Evolutionary conservation across 164 flowering plant species (phyloP), one percentile per base, ranked within the genome.

Genomic region (Protea cynaroides): DNA sequence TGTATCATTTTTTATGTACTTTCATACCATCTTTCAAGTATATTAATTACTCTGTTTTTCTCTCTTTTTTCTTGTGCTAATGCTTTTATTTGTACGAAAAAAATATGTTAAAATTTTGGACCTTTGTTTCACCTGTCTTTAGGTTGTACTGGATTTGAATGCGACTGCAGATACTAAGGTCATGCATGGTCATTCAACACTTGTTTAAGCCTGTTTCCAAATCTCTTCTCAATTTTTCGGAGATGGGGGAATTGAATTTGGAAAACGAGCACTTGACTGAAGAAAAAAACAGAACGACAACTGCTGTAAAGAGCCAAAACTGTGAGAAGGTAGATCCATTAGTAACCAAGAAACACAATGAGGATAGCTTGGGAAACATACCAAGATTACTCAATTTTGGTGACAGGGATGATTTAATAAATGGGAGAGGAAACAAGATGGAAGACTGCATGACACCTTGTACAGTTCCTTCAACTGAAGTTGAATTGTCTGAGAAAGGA

Each of bases 401-500:
- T 29, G 59, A 25, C 18, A 59, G 36, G 64, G 68, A 75, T 55
- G 69, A 74, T 65, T 43, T 66, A 22, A 38, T 24, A n/a, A 50
- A 52, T 67, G 61, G 29, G 14, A 51, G 67, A 47, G 72, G 40
- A 54, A 56, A 51, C 25, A 64, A 53, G 59, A 29, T 56, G 36
- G 61, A 59, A 61, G 71, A 72, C 29, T 25, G 57, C 55, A 61
- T 58, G 8, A 50, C 59, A 25, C 24, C 67, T 36, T 23, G 14
- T 55, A 21, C 54, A 43, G 25, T 61, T 49, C 65, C 74, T 57
- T 53, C 59, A 4, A 14, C 34, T 29, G 64, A 73, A 9, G 22
- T 25, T 19, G 63, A 75, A 17, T 61, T 69, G 25, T 65, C 69
- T 59, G 77, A 74, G 64, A 67, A 73, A 59, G 80, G 70, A 24